Percentiles rank a stretch among this genome's conserved stretches.
Evolutionary conservation across 495 filamentous ascomycete species (phyloP).

Genomic region (Penicillium paxilli): DNA sequence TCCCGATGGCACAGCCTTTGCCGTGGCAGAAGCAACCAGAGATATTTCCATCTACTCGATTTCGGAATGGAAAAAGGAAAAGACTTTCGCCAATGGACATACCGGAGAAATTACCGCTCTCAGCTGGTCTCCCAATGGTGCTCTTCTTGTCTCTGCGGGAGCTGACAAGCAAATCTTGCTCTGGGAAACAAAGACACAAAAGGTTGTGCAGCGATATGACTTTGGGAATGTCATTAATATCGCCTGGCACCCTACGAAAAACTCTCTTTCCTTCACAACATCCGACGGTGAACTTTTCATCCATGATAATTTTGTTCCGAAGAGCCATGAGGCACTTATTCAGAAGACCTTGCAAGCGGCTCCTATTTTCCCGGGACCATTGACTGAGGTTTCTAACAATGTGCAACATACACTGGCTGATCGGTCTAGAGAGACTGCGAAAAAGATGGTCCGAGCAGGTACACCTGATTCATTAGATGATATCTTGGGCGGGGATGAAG

Average conservation of each 20-base stretch:
- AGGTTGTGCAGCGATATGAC: conserved; percentile 61
- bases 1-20: conserved; percentile 91
- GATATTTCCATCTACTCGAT: conserved; percentile 85
- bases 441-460: conserved; percentile 41
- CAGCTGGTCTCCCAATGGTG: conserved; percentile 93
- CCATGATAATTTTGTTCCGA: conserved; percentile 72
- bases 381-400: conserved; percentile 71
- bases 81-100: conserved; percentile 74
- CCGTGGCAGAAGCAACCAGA: conserved; percentile 75
- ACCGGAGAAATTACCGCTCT: conserved; percentile 83
- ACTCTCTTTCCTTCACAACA: conserved; percentile 86
- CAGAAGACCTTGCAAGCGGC: conserved; percentile 66
- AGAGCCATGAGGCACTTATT: conserved; percentile 62
- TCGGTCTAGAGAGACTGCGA: conserved; percentile 51
- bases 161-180: conserved; percentile 80
- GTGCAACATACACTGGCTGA: conserved; percentile 54
- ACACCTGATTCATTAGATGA: conserved; percentile 62
- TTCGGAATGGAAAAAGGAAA: conserved; percentile 83
- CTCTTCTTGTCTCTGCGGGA: conserved; percentile 77
- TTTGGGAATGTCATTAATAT: conserved; percentile 81
- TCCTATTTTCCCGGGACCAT: conserved; percentile 80
- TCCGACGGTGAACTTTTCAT: conserved; percentile 91
- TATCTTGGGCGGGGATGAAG: conserved; percentile 48
- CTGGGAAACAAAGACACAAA: conserved; percentile 89
- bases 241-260: conserved; percentile 87